These are phyloP conservation scores for Beauveria sp. DNA, from an alignment of 2,329 filamentous ascomycete genomes.

Conservation along the genomic window DNA sequence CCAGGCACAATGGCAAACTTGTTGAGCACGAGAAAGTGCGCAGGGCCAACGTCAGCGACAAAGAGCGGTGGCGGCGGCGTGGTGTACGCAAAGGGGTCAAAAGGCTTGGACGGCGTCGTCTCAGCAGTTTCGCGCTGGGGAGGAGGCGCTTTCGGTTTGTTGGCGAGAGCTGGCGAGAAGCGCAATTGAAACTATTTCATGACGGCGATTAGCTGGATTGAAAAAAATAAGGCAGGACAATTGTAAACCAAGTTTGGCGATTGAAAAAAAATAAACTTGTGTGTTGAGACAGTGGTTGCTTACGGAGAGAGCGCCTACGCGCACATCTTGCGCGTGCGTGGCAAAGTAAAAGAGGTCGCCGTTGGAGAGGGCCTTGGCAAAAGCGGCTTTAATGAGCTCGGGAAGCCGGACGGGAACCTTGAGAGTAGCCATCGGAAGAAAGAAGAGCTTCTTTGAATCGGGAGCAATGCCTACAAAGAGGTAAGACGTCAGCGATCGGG, in stretches of 20 bases:
- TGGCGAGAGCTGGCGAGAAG: slow-evolving; percentile 60
- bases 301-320: slow-evolving; percentile 36
- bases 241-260: too few species aligned
- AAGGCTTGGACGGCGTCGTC: slow-evolving; percentile 28
- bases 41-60: slow-evolving; percentile 40
- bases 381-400: slow-evolving; percentile 41
- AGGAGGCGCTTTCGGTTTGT: slow-evolving; percentile 49
- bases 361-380: slow-evolving; percentile 37
- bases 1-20: slow-evolving; percentile 65
- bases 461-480: neutral
- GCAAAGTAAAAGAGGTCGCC: slow-evolving; percentile 48
- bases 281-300: slow-evolving; percentile 12
- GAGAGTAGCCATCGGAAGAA: slow-evolving; percentile 28
- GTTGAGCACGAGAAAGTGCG: slow-evolving; percentile 62
- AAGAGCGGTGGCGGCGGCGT: slow-evolving; percentile 41
- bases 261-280: too few species aligned
- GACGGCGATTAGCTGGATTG: neutral
- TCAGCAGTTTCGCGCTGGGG: slow-evolving; percentile 24
- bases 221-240: too few species aligned
- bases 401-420: slow-evolving; percentile 41
- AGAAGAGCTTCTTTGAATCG: neutral
- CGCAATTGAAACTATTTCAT: slow-evolving; percentile 59
- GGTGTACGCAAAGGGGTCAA: slow-evolving; percentile 61
- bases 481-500: neutral
- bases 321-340: slow-evolving; percentile 44